Evolutionary conservation across 257 asterid genomes (phyloP), one percentile per base, ranked within the genome.

Genomic region (Plectranthus barbatus): DNA sequence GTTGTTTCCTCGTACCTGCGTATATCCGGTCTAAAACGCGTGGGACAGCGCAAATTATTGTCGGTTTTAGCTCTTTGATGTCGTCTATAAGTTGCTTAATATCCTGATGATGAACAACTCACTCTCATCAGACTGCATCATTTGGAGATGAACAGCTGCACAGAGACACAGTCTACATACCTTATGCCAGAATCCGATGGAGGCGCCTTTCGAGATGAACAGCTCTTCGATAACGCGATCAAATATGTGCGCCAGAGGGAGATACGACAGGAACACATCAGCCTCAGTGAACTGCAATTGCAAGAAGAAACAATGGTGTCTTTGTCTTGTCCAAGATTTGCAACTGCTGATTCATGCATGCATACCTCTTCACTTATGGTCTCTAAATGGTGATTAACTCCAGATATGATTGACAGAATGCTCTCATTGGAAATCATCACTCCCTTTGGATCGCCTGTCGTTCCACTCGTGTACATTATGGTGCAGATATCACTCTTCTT

Each of bases 381-480:
- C 72, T 86, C 82, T 39, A 86, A 69, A 62, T 86, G 88, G 71
- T 84, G 87, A 76, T 80, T 71, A 5, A 84, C 93, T 18, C 96
- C 96, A 31, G 86, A 83, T 44, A 80, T 81, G n/a, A 86, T 73
- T 1, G 96, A 81, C 69, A 89, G 84, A 60, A 89, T 74, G 78
- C 87, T 81, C 76, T 84, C 96, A 9, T 89, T 82, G 26, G 93
- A 77, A 42, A 86, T 76, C 76, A 86, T 65, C 13, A 84, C 95
- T 29, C 95, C 96, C 69, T 89, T 89, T 2, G 95, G 96, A 41
- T 86, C 87, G 11, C 96, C 96, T 21, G 96, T 88, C 51, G 96
- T 88, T 31, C 95, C 96, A 75, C 95, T 88, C 5, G 96, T 86
- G 67, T 88, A 88, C 96, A 89, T 89, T 62, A 89, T 86, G 0